Evolutionary conservation across 768 basidiomycete genomes (phyloP), one percentile per base, ranked within the genome.

Genomic region (Cystobasidiopsis lactophilus): DNA sequence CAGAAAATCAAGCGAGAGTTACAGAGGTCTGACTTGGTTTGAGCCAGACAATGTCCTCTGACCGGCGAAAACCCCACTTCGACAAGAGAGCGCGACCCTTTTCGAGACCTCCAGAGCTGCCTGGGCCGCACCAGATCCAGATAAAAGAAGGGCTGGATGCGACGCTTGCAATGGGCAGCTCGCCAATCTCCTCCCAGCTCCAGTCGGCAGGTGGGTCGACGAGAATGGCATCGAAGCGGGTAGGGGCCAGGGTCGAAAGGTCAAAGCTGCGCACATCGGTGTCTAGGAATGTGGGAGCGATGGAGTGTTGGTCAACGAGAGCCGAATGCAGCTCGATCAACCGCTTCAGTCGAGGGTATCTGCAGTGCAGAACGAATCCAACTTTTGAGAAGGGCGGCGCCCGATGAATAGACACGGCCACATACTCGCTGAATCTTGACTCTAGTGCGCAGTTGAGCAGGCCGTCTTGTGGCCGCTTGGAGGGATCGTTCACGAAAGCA

Each of bases 1-100:
- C n/a, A n/a, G n/a, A n/a, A n/a, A n/a, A n/a, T n/a, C n/a, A n/a
- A n/a, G n/a, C n/a, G n/a, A n/a, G n/a, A n/a, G n/a, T n/a, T n/a
- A n/a, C n/a, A n/a, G n/a, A n/a, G n/a, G n/a, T n/a, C n/a, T 73
- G 74, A 64, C 95, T 98, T 43, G 85, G 89, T 69, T 85, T 86
- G 52, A 93, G 80, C 89, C 88, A 96, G 3, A 93, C 84, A n/a
- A 98, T 83, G 64, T 98, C 93, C 62, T 98, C 93, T 61, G 86
- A 93, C 48, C 93, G 69, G 40, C 63, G 71, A 64, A 86, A 91
- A 3, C 91, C 93, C 89, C 91, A 98, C 66, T 77, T 81, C 1
- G 79, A 82, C 37, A 98, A 73, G 26, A 89, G 71, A 66, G 95
- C 91, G 31, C 89, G 70, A 0, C 93, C 93, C 31, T 80, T 73